Evolutionary conservation across 106 monocot species (phyloP).

Genomic region (Hemerocallis citrina): DNA sequence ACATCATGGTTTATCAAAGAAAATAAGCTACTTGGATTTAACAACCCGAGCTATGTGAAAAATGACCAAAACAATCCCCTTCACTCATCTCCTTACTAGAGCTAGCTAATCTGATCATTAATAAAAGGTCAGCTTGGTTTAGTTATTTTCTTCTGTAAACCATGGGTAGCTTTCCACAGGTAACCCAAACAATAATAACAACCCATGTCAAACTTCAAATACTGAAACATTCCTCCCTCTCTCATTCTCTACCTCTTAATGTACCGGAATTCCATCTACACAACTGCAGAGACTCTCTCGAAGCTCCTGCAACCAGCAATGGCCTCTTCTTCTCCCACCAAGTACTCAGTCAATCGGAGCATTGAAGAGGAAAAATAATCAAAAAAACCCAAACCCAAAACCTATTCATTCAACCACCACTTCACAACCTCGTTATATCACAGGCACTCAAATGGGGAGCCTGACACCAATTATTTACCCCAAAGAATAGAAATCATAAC

Average conservation of each 20-base stretch:
- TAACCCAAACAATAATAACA: no score
- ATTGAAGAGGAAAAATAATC: conserved; percentile 1
- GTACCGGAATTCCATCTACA: no score
- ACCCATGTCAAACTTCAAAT: background rate
- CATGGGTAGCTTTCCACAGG: no score
- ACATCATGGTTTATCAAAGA: no score
- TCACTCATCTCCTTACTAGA: no score
- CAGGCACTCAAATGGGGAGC: conserved; percentile 2
- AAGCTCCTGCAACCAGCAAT: background rate
- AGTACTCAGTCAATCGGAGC: background rate
- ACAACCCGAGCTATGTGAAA: no score
- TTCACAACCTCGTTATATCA: background rate
- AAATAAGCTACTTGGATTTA: no score
- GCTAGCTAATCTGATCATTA: no score
- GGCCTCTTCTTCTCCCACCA: conserved; percentile 2
- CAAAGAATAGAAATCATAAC: background rate
- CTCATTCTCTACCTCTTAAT: background rate
- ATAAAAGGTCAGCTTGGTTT: no score
- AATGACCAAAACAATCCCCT: no score
- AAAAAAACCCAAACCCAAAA: background rate
- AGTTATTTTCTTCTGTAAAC: no score
- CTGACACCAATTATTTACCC: conserved; percentile 10
- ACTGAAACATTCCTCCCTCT: background rate
- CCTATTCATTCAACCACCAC: background rate
- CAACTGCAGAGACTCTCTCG: background rate